These are phyloP conservation scores for Vigna trinervia DNA, from an alignment of 306 rosid genomes.

Conservation along the genomic window DNA sequence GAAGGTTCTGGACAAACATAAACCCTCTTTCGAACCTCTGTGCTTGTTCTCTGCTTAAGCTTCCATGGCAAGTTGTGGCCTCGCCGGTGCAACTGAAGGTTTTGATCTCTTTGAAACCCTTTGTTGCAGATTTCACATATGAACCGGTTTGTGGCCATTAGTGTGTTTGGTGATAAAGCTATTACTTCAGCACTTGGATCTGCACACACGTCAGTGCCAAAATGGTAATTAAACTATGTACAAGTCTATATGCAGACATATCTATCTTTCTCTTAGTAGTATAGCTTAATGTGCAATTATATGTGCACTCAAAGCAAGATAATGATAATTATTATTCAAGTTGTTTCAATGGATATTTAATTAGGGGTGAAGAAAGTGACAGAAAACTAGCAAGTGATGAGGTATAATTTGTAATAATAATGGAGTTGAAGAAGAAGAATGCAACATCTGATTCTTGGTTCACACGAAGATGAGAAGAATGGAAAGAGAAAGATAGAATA, in stretches of 20 bases:
- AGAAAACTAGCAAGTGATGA: slow-evolving; percentile 4
- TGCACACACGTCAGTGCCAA: slow-evolving; percentile 34
- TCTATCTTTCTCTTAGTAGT: neutral
- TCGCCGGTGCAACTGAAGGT: slow-evolving; percentile 84
- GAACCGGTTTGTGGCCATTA: slow-evolving; percentile 82
- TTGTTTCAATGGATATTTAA: slow-evolving; percentile 20
- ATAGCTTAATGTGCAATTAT: slow-evolving; percentile 5
- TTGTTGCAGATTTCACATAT: slow-evolving; percentile 89
- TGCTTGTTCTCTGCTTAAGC: slow-evolving; percentile 66
- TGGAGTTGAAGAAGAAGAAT: neutral
- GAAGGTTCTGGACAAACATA: slow-evolving; percentile 83
- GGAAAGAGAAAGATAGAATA: slow-evolving; percentile 22
- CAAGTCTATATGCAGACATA: neutral
- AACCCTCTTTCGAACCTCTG: slow-evolving; percentile 64
- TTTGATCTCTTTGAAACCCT: slow-evolving; percentile 91
- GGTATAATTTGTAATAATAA: neutral
- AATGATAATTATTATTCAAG: slow-evolving; percentile 7
- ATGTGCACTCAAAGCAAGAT: slow-evolving; percentile 9
- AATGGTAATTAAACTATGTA: neutral
- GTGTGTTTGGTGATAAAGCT: slow-evolving; percentile 73
- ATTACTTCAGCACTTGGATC: slow-evolving; percentile 88
- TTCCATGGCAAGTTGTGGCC: slow-evolving; percentile 97
- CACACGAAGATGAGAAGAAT: slow-evolving; percentile 22
- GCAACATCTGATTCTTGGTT: slow-evolving; percentile 4
- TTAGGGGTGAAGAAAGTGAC: slow-evolving; percentile 1